Percentiles rank a stretch among this genome's conserved stretches.
Conservation (phyloP, 2,329 filamentous ascomycete genomes). For the Chrysosphaeria jannelii region DNA sequence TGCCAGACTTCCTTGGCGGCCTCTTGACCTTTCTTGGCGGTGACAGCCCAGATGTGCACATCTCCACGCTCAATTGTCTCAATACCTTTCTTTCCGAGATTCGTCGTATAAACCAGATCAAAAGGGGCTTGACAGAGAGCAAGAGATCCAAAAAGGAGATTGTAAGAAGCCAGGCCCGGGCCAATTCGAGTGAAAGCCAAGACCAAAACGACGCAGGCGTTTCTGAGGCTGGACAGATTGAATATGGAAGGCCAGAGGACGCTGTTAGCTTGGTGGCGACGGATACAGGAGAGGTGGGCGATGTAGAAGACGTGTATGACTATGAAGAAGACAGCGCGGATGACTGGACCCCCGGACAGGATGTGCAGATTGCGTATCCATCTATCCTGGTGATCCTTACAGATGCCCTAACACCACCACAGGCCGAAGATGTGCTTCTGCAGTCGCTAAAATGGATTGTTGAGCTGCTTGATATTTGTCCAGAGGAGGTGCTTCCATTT, state of each 20-base stretch:
- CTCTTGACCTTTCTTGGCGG: slow-evolving; percentile 81
- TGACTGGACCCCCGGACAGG: slow-evolving; percentile 92
- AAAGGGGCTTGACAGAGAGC: slow-evolving; percentile 56
- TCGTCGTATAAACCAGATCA: slow-evolving; percentile 73
- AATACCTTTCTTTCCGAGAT: slow-evolving; percentile 85
- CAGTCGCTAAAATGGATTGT: slow-evolving; percentile 89
- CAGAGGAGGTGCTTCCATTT: slow-evolving; percentile 84
- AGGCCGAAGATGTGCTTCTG: slow-evolving; percentile 60
- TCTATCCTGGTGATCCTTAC: slow-evolving; percentile 81
- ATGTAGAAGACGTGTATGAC: slow-evolving; percentile 24
- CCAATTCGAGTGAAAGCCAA: slow-evolving; percentile 35
- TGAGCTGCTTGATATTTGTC: slow-evolving; percentile 86
- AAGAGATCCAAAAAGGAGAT: slow-evolving; percentile 36
- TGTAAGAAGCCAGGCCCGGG: too few species aligned
- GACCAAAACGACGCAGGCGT: slow-evolving; percentile 22
- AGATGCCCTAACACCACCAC: slow-evolving; percentile 55
- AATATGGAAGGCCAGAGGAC: slow-evolving; percentile 9
- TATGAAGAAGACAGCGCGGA: slow-evolving; percentile 40
- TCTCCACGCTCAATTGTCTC: slow-evolving; percentile 62
- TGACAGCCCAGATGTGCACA: slow-evolving; percentile 76
- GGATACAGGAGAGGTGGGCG: slow-evolving; percentile 26
- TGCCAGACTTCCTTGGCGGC: slow-evolving; percentile 75
- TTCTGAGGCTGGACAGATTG: background rate
- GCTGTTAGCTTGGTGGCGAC: slow-evolving; percentile 28
- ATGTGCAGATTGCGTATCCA: slow-evolving; percentile 79